Conservation (phyloP, 2,329 filamentous ascomycete species). For the Pezicula radicicola region DNA sequence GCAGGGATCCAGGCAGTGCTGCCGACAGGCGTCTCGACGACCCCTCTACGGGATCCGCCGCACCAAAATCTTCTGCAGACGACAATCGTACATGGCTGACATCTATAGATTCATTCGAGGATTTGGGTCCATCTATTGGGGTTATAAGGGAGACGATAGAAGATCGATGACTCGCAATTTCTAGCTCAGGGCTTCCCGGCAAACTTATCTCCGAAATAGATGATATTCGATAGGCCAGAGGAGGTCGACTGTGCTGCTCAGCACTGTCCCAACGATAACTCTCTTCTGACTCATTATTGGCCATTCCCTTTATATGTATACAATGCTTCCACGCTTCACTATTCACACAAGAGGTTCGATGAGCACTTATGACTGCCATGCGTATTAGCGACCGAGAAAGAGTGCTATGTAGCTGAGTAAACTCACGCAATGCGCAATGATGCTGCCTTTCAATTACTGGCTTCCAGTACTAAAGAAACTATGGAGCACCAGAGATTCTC, state of each 20-base stretch:
- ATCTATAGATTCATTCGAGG: constrained; percentile 18
- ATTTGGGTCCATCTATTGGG: constrained; percentile 2
- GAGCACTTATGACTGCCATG: no score
- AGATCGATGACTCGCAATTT: constrained; percentile 4
- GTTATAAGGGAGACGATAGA: constrained; percentile 16
- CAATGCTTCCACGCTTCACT: neutral
- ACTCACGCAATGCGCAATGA: no score
- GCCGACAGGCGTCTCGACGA: constrained; percentile 7
- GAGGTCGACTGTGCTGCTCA: neutral
- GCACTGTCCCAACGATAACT: constrained; percentile 13
- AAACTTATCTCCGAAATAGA: constrained; percentile 11
- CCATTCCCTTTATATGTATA: constrained; percentile 9
- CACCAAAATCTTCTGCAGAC: constrained; percentile 7
- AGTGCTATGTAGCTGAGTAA: no score
- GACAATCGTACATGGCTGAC: constrained; percentile 21
- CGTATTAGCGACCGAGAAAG: no score
- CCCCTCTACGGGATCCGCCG: neutral
- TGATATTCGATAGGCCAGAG: constrained; percentile 3
- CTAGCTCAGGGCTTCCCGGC: constrained; percentile 1
- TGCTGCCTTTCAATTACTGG: no score
- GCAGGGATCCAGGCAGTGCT: constrained; percentile 16
- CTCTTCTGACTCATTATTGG: constrained; percentile 14
- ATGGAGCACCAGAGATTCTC: no score
- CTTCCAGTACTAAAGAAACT: no score
- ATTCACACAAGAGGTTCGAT: neutral